Percentiles rank a stretch among this genome's conserved stretches.
Evolutionary conservation across 306 rosid species (phyloP).

Genomic region (Biancaea sappan): DNA sequence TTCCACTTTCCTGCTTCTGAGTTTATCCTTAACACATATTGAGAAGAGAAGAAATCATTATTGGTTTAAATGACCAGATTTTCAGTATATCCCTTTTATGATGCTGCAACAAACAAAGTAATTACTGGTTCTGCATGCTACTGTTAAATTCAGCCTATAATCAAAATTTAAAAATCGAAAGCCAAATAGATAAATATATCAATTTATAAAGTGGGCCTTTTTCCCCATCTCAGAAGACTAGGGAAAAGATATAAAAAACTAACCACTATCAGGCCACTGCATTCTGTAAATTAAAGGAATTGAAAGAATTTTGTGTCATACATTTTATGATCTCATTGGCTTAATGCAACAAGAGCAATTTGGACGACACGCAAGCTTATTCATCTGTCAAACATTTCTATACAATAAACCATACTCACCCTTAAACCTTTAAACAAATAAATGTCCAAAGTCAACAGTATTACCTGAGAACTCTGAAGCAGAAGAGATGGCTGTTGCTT

Average conservation of each 20-base stretch:
- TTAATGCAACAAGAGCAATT: slow-evolving; percentile 2
- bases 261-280: slow-evolving; percentile 2
- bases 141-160: background rate
- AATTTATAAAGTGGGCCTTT: slow-evolving; percentile 12
- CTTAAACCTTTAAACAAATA: background rate
- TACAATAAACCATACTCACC: background rate
- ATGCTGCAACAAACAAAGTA: slow-evolving; percentile 2
- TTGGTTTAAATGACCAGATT: background rate
- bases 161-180: background rate
- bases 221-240: slow-evolving; percentile 22
- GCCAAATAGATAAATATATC: slow-evolving; percentile 5
- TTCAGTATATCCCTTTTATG: background rate
- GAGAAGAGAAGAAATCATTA: background rate
- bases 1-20: background rate
- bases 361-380: slow-evolving; percentile 1
- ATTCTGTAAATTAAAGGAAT: slow-evolving; percentile 7
- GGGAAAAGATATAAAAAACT: background rate
- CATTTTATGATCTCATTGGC: background rate
- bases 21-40: background rate
- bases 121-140: slow-evolving; percentile 19
- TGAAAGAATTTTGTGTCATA: slow-evolving; percentile 5
- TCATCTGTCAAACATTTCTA: slow-evolving; percentile 2
- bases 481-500: slow-evolving; percentile 77
- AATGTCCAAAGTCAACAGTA: slow-evolving; percentile 1
- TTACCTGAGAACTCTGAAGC: slow-evolving; percentile 98